Base-by-base conservation (phyloP, 75 land plant genomes). In the Larix kaempferi region DNA sequence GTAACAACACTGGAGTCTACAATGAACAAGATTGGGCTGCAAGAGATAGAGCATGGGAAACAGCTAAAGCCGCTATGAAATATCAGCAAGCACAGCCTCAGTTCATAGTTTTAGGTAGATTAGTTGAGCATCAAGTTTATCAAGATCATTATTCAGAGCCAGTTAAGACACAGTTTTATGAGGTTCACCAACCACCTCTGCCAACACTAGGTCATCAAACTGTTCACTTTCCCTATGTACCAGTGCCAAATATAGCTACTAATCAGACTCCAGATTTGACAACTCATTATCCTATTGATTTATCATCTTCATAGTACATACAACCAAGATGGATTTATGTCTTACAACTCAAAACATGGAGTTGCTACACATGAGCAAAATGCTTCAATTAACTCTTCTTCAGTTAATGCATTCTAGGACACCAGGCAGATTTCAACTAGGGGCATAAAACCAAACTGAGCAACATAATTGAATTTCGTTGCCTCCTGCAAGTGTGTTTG, bases 1-100 rank as follows among this genome's bases (percentile, higher is more conserved):
- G 76, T 57, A 74, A 75, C 62, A 78, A 57, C 26, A 17, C 76
- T 49, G 26, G 62, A 19, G 79, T 78, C 49, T 82, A 39, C 71
- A 84, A 86, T 77, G 89, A 82, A 69, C 85, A 89, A 66, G 93
- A 89, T 77, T 91, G 87, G 93, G 93, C 87, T 72, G 87, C 93
- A 4, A 84, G 73, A 76, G 93, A 91, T 11, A 91, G 83, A 76
- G 93, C 85, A 75, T 91, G 93, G 93, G 93, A 88, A 25, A 85
- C 87, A 58, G 82, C 88, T n/a, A 91, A 83, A 62, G 74, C 87
- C 59, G 88, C 87, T 63, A 84, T 81, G 63, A 87, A 90, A 25
- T 69, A 74, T 76, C 89, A 89, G 59, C 89, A 87, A 21, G 56
- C 61, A 16, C 86, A 60, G 14, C 29, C 82, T 21, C 87, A 86